Evolutionary conservation across 2,329 filamentous ascomycete genomes (phyloP), one percentile per base, ranked within the genome.

Genomic region (Hymenoscyphus albidus): DNA sequence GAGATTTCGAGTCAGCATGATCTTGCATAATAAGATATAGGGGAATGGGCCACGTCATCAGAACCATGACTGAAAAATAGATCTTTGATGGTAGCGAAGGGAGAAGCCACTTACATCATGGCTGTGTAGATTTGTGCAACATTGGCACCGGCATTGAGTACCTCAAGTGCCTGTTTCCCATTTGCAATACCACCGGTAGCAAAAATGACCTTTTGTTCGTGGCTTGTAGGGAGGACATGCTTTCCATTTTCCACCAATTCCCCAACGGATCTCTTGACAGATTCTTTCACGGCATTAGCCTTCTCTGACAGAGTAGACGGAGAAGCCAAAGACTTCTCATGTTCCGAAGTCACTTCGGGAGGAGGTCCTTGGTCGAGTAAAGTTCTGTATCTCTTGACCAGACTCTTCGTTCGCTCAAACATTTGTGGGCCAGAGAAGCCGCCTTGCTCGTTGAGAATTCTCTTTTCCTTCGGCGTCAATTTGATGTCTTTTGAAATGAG

Each of bases 41-140:
- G 5, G 13, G 31, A 56, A 35, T 10, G 9, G 35, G 35, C 35
- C 35, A 35, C 5, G 9, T 35, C 5, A 35, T 35, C 6, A 35
- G 35, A 35, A 6, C 9, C 35, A 35, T 35, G 35, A 35, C 6
- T 27, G 27, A 27, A 27, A 27, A 3, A 27, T 27, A 27, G 27
- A 27, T 27, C 27, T 27, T 27, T 27, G 27, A 27, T 27, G 27
- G 27, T 3, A 27, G 27, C 27, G 27, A 27, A 27, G 27, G 27
- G 27, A 27, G 27, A 27, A 27, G 27, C 27, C 27, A 59, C 51
- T 59, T 38, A 61, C 62, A 68, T 68, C 62, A 90, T 77, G 4
- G 85, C 90, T 0, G 95, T 99, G 77, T 98, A 98, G 61, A 97
- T 83, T 87, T 96, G 95, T 1, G 92, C 93, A 14, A 96, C 88